Evolutionary conservation across 768 basidiomycete genomes (phyloP), one percentile per base, ranked within the genome.

Genomic region (Leccinum truebloodii): DNA sequence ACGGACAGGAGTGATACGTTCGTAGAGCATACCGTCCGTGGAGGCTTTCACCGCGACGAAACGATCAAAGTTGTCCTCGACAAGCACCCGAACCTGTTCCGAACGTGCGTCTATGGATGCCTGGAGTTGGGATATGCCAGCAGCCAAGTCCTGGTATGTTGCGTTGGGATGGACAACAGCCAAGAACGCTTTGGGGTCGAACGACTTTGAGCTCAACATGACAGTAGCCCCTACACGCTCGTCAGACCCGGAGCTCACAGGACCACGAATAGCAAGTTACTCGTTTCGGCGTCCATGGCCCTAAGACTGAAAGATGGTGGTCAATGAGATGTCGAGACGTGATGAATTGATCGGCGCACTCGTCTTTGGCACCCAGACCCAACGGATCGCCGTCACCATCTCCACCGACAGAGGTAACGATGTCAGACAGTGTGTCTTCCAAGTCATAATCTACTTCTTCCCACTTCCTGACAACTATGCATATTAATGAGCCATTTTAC

Each of bases 41-140:
- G 91, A 92, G 9, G 93, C 92, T 69, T 99, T 99, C 58, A 99
- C 96, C 3, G 93, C 92, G 18, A 98, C 96, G 69, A 98, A 99
- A 13, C 94, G 83, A 76, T 98, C 95, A 74, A 98, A 98, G 74
- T 98, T 97, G 67, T 98, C 94, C 72, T 98, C 95, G 10, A 99
- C 97, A 34, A 99, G 81, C 22, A 95, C 86, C 44, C 95, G 82
- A 59, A 98, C 88, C n/a, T 95, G 97, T 65, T 95, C 92, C 1
- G 94, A 95, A 49, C 95, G 86, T 2, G 89, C 83, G 68, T 98
- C 95, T 59, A 98, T 88, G 13, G 92, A 89, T 8, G 84, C 77
- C 63, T 86, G 84, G 7, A 98, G 80, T 62, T 88, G 85, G 0
- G 82, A 72, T 28, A 94, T 89, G 3, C 95, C 96, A 13, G 81